Evolutionary conservation across 2,329 filamentous ascomycete genomes (phyloP).

Genomic region (Botrytis paeoniae): DNA sequence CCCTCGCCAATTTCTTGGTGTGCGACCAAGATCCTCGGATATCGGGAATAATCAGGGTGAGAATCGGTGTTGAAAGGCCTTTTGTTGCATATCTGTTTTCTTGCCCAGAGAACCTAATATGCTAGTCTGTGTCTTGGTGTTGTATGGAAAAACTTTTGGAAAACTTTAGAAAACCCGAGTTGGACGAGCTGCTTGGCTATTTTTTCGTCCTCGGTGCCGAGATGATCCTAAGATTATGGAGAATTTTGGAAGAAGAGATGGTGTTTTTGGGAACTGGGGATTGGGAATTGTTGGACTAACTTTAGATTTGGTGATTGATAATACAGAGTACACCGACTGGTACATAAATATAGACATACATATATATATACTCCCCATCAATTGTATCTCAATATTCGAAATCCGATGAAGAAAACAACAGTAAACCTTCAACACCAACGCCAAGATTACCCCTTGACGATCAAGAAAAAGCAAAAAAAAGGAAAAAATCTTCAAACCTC

Average conservation of each 20-base stretch:
- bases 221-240: background rate
- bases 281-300: background rate
- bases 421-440: background rate
- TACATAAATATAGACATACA: background rate
- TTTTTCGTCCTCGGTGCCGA: background rate
- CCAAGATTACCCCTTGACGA: background rate
- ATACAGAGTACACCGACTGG: background rate
- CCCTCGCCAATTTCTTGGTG: background rate
- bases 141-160: background rate
- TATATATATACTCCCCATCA: background rate
- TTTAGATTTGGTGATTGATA: background rate
- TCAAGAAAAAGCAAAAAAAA: background rate
- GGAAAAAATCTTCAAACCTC: background rate
- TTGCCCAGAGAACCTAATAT: background rate
- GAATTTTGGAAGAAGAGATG: background rate
- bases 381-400: background rate
- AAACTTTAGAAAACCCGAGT: background rate
- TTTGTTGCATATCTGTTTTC: background rate
- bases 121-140: background rate
- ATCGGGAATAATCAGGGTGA: background rate
- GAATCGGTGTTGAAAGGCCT: background rate
- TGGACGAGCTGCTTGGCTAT: background rate
- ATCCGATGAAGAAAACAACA: background rate
- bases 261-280: background rate
- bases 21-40: background rate